These are phyloP conservation scores for Xenoacremonium recifei DNA, from an alignment of 2,329 filamentous ascomycete species.

Conservation along the genomic window DNA sequence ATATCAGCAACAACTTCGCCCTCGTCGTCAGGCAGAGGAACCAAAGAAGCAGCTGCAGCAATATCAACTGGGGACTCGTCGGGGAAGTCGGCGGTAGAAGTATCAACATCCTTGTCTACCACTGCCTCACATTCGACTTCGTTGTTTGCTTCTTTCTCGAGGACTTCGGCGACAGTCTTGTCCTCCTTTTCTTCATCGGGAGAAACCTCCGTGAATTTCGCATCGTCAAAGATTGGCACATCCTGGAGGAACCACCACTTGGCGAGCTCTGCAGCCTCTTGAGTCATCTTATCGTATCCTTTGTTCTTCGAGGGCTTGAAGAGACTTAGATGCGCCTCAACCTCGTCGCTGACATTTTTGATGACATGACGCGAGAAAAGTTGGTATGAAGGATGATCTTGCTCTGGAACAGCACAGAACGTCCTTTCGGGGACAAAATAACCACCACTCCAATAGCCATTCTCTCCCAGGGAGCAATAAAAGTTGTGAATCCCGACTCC, in stretches of 20 bases:
- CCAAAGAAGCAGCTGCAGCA: constrained; percentile 49
- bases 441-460: constrained; percentile 61
- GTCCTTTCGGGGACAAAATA: constrained; percentile 68
- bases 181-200: constrained; percentile 34
- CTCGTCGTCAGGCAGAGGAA: constrained; percentile 44
- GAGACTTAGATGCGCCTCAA: constrained; percentile 68
- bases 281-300: constrained; percentile 63
- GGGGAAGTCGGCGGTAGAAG: constrained; percentile 38
- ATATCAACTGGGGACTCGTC: constrained; percentile 48
- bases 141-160: constrained; percentile 18
- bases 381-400: constrained; percentile 38
- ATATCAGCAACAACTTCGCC: constrained; percentile 29
- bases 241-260: constrained; percentile 55
- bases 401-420: constrained; percentile 70
- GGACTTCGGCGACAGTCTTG: constrained; percentile 22
- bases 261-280: constrained; percentile 55
- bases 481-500: constrained; percentile 71
- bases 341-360: constrained; percentile 65
- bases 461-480: constrained; percentile 73
- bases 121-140: constrained; percentile 2
- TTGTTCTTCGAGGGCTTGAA: constrained; percentile 62
- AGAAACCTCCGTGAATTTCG: constrained; percentile 40
- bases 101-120: constrained; percentile 8
- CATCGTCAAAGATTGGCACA: constrained; percentile 43
- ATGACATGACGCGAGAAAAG: constrained; percentile 59